Percentiles rank a stretch among this genome's conserved stretches.
Evolutionary conservation across 2,329 filamentous ascomycete genomes (phyloP).

Genomic region (Cephalotrichum gorgonifer): DNA sequence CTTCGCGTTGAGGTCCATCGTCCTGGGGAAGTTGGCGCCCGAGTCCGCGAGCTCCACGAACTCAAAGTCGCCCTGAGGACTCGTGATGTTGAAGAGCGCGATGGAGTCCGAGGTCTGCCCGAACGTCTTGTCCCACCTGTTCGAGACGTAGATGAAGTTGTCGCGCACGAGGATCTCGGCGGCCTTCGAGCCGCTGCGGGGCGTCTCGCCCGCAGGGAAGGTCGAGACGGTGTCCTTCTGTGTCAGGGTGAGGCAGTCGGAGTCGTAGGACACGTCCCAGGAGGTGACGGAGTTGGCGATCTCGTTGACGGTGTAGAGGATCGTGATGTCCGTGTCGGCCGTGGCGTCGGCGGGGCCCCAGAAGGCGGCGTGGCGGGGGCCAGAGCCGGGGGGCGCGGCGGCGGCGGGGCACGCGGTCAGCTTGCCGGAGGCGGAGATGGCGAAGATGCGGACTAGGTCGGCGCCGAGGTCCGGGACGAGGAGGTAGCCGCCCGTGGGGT

Average conservation of each 20-base stretch:
- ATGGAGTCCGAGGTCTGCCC: slow-evolving; percentile 43
- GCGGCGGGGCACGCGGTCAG: slow-evolving; percentile 34
- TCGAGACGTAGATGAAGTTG: slow-evolving; percentile 49
- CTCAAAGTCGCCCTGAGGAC: slow-evolving; percentile 32
- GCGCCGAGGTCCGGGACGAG: slow-evolving; percentile 43
- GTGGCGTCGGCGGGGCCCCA: slow-evolving; percentile 24
- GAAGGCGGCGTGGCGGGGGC: slow-evolving; percentile 42
- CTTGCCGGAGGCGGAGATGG: slow-evolving; percentile 30
- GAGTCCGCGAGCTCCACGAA: slow-evolving; percentile 46
- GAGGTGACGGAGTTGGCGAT: slow-evolving; percentile 37
- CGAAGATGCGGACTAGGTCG: slow-evolving; percentile 42
- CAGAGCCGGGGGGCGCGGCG: slow-evolving; percentile 32
- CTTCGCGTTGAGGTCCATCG: slow-evolving; percentile 49
- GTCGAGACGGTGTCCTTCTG: slow-evolving; percentile 35
- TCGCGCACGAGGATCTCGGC: slow-evolving; percentile 43
- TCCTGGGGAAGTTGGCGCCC: slow-evolving; percentile 50
- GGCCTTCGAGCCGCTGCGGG: slow-evolving; percentile 36
- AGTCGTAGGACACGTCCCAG: slow-evolving; percentile 35
- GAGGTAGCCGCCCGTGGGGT: slow-evolving; percentile 36
- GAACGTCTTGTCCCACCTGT: slow-evolving; percentile 51
- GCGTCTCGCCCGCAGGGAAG: slow-evolving; percentile 28
- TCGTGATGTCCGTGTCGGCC: slow-evolving; percentile 9
- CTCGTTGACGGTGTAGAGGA: slow-evolving; percentile 34
- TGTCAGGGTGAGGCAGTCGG: slow-evolving; percentile 33
- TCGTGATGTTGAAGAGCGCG: slow-evolving; percentile 37